phyloP scores from a whole-genome alignment of 2,329 filamentous ascomycete genomes.

The Fusarium sp. region DNA sequence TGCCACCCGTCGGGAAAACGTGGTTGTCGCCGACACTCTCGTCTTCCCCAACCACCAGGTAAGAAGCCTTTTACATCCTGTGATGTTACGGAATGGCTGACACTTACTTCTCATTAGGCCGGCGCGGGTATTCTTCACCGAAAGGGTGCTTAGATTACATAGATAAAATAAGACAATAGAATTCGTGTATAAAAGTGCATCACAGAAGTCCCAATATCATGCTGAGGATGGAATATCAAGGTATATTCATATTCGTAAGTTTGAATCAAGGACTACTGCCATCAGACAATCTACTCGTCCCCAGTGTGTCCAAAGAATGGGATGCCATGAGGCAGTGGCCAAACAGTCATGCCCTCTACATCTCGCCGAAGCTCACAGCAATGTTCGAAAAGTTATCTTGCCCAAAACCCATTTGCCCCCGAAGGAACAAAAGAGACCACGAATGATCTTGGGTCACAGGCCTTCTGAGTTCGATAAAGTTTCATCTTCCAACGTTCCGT shows the following conservation, averaged over 20 bases:
- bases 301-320: neutral
- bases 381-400: constrained; percentile 56
- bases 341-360: neutral
- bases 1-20: constrained; percentile 84
- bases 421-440: constrained; percentile 41
- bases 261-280: neutral
- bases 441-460: constrained; percentile 43
- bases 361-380: neutral
- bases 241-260: neutral
- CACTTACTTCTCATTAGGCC: constrained; percentile 34
- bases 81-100: constrained; percentile 7
- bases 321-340: neutral
- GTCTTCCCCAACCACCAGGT: constrained; percentile 92
- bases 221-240: neutral
- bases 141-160: constrained; percentile 30
- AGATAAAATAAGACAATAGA: constrained; percentile 9
- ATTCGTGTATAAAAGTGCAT: neutral
- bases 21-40: constrained; percentile 86
- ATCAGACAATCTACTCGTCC: neutral
- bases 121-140: constrained; percentile 48
- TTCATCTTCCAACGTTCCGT: constrained; percentile 81
- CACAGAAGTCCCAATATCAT: no score
- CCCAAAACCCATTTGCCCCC: constrained; percentile 48
- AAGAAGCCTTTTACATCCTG: constrained; percentile 9
- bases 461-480: constrained; percentile 51